Percentiles rank a stretch among this genome's conserved stretches.
Evolutionary conservation across 2,329 filamentous ascomycete species (phyloP).

Genomic region (Microcyclospora tardicrescens): DNA sequence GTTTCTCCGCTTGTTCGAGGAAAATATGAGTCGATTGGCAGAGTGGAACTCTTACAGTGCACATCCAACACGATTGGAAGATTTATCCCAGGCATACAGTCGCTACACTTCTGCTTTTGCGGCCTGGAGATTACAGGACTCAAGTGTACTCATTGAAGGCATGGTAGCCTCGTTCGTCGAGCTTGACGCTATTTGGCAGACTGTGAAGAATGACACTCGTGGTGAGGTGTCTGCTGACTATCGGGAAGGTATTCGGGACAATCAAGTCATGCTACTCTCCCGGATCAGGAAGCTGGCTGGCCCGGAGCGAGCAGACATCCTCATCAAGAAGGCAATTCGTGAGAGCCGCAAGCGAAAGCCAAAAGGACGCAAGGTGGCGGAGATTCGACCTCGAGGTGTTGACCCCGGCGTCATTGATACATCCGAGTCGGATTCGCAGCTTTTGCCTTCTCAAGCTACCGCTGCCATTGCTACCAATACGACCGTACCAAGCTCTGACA

Average conservation of each 20-base stretch:
- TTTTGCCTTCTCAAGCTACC: conserved; percentile 5
- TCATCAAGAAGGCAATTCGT: conserved; percentile 62
- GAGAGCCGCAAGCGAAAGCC: conserved; percentile 54
- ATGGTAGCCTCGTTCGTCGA: conserved; percentile 83
- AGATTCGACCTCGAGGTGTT: conserved; percentile 55
- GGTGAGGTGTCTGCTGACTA: conserved; percentile 65
- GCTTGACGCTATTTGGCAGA: conserved; percentile 71
- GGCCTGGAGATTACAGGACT: conserved; percentile 72
- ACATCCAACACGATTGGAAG: conserved; percentile 47
- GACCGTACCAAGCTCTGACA: conserved; percentile 14
- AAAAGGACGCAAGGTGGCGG: conserved; percentile 53
- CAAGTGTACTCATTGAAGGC: conserved; percentile 62
- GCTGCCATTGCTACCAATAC: conserved; percentile 7
- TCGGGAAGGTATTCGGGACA: conserved; percentile 65
- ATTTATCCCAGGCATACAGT: conserved; percentile 56
- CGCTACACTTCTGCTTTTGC: conserved; percentile 69
- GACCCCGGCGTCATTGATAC: conserved; percentile 6
- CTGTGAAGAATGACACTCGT: conserved; percentile 64
- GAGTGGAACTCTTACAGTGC: conserved; percentile 54
- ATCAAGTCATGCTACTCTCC: conserved; percentile 66
- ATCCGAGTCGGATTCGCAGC: not conserved
- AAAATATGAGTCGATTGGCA: conserved; percentile 53
- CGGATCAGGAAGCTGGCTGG: conserved; percentile 69
- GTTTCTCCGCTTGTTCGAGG: conserved; percentile 65
- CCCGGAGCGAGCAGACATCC: conserved; percentile 52